phyloP scores from a whole-genome alignment of 176 grass and related monocot species.

The Aegilops umbellulata region DNA sequence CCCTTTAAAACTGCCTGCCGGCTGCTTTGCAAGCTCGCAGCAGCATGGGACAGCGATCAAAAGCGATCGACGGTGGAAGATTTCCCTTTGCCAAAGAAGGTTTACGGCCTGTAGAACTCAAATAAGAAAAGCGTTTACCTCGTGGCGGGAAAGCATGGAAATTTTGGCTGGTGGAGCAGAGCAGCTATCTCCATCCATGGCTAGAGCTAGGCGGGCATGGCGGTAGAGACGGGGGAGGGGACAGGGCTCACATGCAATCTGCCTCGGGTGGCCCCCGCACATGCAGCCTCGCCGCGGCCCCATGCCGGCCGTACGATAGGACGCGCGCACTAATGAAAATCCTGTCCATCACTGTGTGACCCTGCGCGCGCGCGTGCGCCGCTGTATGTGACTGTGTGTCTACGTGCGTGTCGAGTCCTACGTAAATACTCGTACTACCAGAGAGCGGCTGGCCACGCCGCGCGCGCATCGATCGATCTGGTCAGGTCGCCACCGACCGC shows the following conservation, averaged over 20 bases:
- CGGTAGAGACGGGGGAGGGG: neutral
- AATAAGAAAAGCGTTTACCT: neutral
- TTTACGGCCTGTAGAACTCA: neutral
- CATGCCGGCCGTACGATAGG: neutral
- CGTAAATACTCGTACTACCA: too few relatives aligned
- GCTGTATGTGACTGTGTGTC: neutral
- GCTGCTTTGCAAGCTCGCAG: neutral
- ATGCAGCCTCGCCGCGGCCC: neutral
- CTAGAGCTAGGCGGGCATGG: neutral
- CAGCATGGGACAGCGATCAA: neutral
- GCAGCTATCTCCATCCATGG: neutral
- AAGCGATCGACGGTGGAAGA: neutral
- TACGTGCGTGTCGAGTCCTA: neutral
- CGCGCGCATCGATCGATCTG: too few relatives aligned
- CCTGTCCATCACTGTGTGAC: neutral
- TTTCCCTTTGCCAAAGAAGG: neutral
- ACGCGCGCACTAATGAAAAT: neutral
- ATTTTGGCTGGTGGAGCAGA: neutral
- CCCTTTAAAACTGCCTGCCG: neutral
- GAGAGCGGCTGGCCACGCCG: too few relatives aligned
- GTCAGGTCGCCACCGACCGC: too few relatives aligned
- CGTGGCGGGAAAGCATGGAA: slow-evolving; percentile 9
- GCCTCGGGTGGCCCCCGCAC: neutral
- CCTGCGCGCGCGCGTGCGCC: neutral
- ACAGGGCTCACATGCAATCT: neutral